phyloP scores from a whole-genome alignment of 1,284 basidiomycete species.

The Ceratobasidium papillatum region DNA sequence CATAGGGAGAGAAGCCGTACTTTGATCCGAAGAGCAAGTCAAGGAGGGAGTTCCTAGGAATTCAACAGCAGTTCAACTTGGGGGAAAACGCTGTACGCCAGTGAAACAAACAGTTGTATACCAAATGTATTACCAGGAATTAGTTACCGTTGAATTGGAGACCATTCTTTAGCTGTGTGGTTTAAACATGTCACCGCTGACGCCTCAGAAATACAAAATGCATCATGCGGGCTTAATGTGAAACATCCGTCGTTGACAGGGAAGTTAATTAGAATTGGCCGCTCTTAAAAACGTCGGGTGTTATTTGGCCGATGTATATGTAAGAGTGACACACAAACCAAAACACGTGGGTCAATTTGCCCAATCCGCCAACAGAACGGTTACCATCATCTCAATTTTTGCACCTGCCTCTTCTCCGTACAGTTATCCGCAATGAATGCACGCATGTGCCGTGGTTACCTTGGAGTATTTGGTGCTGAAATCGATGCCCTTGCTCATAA shows the following conservation, averaged over 20 bases:
- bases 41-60: conserved; percentile 57
- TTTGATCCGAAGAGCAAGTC: conserved; percentile 63
- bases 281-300: background rate
- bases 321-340: conserved; percentile 4
- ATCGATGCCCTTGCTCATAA: conserved; percentile 16
- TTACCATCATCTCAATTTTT: background rate
- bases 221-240: background rate
- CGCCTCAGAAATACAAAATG: too few relatives aligned
- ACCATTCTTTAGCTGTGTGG: background rate
- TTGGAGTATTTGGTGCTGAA: conserved; percentile 30
- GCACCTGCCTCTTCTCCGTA: background rate
- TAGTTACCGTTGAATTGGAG: background rate
- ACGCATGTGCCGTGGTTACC: conserved; percentile 28
- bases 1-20: conserved; percentile 68
- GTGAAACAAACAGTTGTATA: background rate
- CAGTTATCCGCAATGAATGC: background rate
- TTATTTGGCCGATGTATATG: conserved; percentile 11
- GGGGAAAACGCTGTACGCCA: conserved; percentile 13
- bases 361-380: background rate
- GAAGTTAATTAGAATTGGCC: background rate
- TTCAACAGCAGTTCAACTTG: conserved; percentile 21
- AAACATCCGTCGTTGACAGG: background rate
- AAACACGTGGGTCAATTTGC: conserved; percentile 28
- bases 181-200: background rate
- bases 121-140: background rate